Percentiles rank a stretch among this genome's conserved stretches.
These are phyloP conservation scores for Mikania micrantha DNA, from an alignment of 129 eudicot genomes.

Conservation along the genomic window DNA sequence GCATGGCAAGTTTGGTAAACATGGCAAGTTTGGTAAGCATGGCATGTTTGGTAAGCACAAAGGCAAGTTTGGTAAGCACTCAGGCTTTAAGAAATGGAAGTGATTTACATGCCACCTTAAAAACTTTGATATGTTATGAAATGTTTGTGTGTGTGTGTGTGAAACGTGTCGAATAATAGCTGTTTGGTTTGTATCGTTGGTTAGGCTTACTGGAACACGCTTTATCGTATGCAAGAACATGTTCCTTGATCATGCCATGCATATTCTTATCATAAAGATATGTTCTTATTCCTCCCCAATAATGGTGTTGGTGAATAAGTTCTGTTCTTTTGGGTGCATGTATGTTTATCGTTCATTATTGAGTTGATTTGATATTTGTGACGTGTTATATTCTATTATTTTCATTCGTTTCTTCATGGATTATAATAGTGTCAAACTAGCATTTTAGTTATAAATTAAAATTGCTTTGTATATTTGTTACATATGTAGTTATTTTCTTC, in stretches of 20 bases:
- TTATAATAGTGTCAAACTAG: not conserved
- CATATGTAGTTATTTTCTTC: no score
- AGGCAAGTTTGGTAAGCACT: not conserved
- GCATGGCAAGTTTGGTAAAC: conserved; percentile 47
- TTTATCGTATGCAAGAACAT: conserved; percentile 13
- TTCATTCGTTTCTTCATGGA: not conserved
- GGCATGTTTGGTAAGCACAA: conserved; percentile 21
- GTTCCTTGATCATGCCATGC: conserved; percentile 2
- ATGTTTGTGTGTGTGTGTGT: conserved; percentile 8
- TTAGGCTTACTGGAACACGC: conserved; percentile 2
- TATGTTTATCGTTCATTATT: not conserved
- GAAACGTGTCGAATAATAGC: not conserved
- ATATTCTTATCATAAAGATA: not conserved
- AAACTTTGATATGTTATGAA: not conserved
- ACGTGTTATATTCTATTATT: not conserved
- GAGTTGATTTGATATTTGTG: not conserved
- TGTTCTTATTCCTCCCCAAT: conserved; percentile 5
- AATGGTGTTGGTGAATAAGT: conserved; percentile 1
- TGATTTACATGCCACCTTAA: not conserved
- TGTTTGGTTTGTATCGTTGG: not conserved
- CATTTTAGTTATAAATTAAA: no score
- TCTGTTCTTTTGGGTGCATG: not conserved
- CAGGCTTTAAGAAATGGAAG: not conserved
- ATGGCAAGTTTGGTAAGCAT: conserved; percentile 23
- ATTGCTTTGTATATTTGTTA: no score